A percentile compares a stretch with the other conserved stretches of the same genome.
Evolutionary conservation across 2,329 filamentous ascomycete species (phyloP).

Genomic region (Bipolaris bicolor): DNA sequence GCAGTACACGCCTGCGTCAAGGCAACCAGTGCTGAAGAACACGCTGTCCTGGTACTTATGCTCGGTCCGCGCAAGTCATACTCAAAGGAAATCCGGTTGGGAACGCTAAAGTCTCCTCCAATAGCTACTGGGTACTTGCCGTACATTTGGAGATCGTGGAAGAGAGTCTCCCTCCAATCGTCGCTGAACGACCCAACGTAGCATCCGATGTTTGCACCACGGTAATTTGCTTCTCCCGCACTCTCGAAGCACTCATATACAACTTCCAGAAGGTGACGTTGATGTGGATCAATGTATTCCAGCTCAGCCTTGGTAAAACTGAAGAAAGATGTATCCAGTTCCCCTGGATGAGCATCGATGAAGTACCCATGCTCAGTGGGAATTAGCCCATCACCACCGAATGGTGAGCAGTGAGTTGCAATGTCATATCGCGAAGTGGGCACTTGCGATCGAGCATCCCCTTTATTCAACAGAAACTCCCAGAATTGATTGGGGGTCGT

Average conservation of each 20-base stretch:
- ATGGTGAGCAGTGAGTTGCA: too few relatives aligned
- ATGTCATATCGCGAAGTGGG: too few relatives aligned
- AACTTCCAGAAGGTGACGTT: constrained; percentile 34
- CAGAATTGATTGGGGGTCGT: too few relatives aligned
- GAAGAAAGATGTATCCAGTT: constrained; percentile 28
- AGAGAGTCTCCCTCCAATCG: constrained; percentile 14
- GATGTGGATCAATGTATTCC: constrained; percentile 30
- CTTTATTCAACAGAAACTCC: too few relatives aligned
- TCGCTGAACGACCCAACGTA: constrained; percentile 25
- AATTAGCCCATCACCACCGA: too few relatives aligned
- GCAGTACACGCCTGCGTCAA: background rate
- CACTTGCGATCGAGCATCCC: too few relatives aligned
- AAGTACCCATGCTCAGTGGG: background rate
- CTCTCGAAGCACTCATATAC: constrained; percentile 47
- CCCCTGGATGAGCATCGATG: background rate
- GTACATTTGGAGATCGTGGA: background rate
- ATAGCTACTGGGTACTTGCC: background rate
- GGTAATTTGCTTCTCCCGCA: constrained; percentile 23
- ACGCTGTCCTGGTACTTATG: background rate
- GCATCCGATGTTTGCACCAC: constrained; percentile 36
- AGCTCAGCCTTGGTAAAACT: constrained; percentile 19
- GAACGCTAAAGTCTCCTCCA: too few relatives aligned
- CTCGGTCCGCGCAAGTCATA: constrained; percentile 19
- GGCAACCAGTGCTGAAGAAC: background rate
- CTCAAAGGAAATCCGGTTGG: constrained; percentile 33